Evolutionary conservation across 768 basidiomycete genomes (phyloP), one percentile per base, ranked within the genome.

Genomic region (Wakefieldia striispora): DNA sequence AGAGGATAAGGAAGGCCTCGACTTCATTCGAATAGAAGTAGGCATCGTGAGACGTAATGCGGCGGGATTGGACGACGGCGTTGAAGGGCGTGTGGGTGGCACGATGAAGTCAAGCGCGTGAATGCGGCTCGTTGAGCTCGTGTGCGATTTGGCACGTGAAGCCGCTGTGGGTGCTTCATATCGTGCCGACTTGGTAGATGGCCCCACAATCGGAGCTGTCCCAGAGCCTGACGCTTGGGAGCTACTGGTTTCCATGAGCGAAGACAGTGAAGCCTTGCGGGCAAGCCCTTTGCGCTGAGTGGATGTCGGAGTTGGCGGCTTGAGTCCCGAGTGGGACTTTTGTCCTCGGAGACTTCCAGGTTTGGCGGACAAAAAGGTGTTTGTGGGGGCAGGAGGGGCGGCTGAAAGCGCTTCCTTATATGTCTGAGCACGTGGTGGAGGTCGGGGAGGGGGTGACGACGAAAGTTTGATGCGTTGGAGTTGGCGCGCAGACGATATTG

Each of bases 1-100:
- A 42, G 84, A 75, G n/a, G 85, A 82, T 29, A 95, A 75, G 0
- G 90, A 72, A 31, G 89, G 83, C 35, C 93, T 79, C 3, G 82
- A 72, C 71, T 88, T 91, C 24, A 84, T 69, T 40, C 88, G 82
- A 5, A 84, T 81, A 43, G 86, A 84, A 6, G 88, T 91, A 2
- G 92, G 92, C 86, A 93, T 87, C 21, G 92, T 95, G 43, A 94
- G 75, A 43, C 90, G 83, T 45, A 89, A 75, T 17, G 88, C 89
- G 11, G 78, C 80, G 19, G 88, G 77, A 66, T 88, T 90, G 6
- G 86, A 78, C 11, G 88, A 88, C 1, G 90, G 88, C 2, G 91
- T 91, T 21, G 81, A 83, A 2, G 89, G 88, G 21, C 89, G 79
- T 13, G 86, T 80, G 8, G 88, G 84, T n/a, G 88, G 86, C 14